Evolutionary conservation across 1,284 basidiomycete genomes (phyloP), one percentile per base, ranked within the genome.

Genomic region (Ceratobasidium theobromae): DNA sequence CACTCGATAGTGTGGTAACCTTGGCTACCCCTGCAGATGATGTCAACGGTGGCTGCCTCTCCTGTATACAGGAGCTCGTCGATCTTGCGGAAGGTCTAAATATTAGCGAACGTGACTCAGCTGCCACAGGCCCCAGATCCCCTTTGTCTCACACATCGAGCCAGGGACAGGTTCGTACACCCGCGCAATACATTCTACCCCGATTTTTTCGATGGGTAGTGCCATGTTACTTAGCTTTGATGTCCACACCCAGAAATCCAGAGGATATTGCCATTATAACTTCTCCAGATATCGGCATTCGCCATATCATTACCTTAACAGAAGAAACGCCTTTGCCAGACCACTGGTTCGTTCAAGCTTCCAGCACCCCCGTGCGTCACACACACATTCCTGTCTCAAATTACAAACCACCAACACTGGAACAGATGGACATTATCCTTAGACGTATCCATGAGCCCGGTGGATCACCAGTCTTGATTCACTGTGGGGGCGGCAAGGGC

Each of bases 401-500:
- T 72, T 82, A 77, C 66, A 72, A 78, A 30, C 79, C 83, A 5
- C 85, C 84, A 8, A 81, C 81, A 0, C 76, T 86, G 53, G 84
- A 84, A 72, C 83, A 86, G 69, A 82, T 85, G 80, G 83, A 85
- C 71, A 71, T 83, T 43, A 76, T 85, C 64, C 77, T 84, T 67
- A 74, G 77, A 16, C 72, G 83, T 9, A 74, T 84, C 16, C 74
- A 77, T 4, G 80, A 83, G 48, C 74, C 76, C 14, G 73, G 74
- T 21, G 80, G 82, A 11, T 72, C 80, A 4, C 82, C 84, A 0
- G 70, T 84, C n/a, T 74, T 86, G 6, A 75, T 86, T 9, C 84
- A 86, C 69, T 86, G 85, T 71, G 84, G 83, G 16, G 85, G 84
- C 1, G 85, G 85, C 1, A 85, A 84, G 70, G 84, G 85, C 0